These are phyloP conservation scores for Babesia ovis DNA, from an alignment of 169 alveolate species.

Conservation along the genomic window DNA sequence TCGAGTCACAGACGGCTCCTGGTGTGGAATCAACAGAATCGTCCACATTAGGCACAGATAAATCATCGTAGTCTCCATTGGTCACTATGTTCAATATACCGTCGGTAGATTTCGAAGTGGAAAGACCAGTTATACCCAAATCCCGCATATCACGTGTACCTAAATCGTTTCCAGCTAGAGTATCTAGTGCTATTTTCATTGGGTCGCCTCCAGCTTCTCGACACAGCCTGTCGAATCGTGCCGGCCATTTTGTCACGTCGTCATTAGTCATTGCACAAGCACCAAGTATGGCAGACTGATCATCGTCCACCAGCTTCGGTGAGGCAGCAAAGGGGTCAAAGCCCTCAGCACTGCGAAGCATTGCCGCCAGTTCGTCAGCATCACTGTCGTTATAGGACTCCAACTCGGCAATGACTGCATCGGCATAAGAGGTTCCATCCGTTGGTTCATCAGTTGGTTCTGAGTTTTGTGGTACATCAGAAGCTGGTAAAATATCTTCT, in stretches of 20 bases:
- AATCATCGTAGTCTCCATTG: too few relatives aligned
- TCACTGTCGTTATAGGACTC: slow-evolving; percentile 43
- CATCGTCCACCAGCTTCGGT: slow-evolving; percentile 28
- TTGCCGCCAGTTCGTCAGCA: slow-evolving; percentile 46
- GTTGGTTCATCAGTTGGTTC: not conserved
- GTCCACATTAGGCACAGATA: slow-evolving; percentile 9
- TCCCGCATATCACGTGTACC: not conserved
- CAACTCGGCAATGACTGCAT: slow-evolving; percentile 16
- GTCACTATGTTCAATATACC: too few relatives aligned
- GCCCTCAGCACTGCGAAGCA: slow-evolving; percentile 35
- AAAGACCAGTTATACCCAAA: not conserved
- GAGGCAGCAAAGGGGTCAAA: slow-evolving; percentile 52
- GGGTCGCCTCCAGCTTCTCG: slow-evolving; percentile 18
- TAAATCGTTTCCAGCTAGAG: not conserved
- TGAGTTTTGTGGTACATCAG: not conserved
- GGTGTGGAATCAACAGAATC: slow-evolving; percentile 15
- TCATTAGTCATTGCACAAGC: slow-evolving; percentile 50
- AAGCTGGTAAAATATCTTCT: slow-evolving; percentile 19
- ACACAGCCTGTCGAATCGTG: slow-evolving; percentile 14
- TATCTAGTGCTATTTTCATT: not conserved
- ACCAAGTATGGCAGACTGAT: slow-evolving; percentile 34
- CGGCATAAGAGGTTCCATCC: not conserved
- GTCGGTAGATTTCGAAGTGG: not conserved
- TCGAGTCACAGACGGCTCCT: not conserved
- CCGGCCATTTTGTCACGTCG: slow-evolving; percentile 46